Base-by-base conservation (phyloP, 345 rosid genomes). In the Dimocarpus longan region DNA sequence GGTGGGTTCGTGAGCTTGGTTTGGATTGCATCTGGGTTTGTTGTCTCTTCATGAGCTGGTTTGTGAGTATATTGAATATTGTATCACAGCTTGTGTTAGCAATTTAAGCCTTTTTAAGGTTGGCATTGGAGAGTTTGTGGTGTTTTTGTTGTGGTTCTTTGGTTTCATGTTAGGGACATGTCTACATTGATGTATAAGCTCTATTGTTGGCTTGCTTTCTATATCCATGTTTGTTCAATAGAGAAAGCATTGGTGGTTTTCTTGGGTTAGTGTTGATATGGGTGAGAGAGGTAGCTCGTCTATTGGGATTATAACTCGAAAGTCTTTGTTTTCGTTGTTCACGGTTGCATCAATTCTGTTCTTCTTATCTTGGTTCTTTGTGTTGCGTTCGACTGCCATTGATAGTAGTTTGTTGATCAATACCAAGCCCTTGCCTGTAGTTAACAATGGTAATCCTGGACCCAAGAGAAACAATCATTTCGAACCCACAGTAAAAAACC, bases 331-430 rank as follows among this genome's bases (percentile, higher is more conserved):
- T 46, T 87, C 79, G 76, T 82, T 96, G 84, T 86, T 91, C 10
- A 66, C 81, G 2, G 54, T 82, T 1, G 59, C 86, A 10, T 83
- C 91, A 0, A 57, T 87, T 83, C 32, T 96, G 76, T 82, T 88
- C 80, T 22, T 87, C 5, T 59, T 90, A n/a, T 94, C 98, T 64
- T 96, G 98, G 95, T 88, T 93, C 85, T 86, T 83, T 66, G 85
- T 91, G 50, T 79, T 93, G 73, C 89, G 86, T 64, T 93, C 92
- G 16, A 73, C 97, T 32, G 74, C 80, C 67, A 76, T 85, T n/a
- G 85, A 81, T 50, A 79, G 54, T 76, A 74, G 80, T 66, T 82
- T 86, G 68, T 81, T 82, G 44, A 77, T 87, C 24, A 80, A 66
- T 68, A 63, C 87, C 39, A 79, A 80, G 21, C 71, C 81, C 48